These are phyloP conservation scores for Trametopsis cervina DNA, from an alignment of 768 basidiomycete genomes.

Conservation along the genomic window DNA sequence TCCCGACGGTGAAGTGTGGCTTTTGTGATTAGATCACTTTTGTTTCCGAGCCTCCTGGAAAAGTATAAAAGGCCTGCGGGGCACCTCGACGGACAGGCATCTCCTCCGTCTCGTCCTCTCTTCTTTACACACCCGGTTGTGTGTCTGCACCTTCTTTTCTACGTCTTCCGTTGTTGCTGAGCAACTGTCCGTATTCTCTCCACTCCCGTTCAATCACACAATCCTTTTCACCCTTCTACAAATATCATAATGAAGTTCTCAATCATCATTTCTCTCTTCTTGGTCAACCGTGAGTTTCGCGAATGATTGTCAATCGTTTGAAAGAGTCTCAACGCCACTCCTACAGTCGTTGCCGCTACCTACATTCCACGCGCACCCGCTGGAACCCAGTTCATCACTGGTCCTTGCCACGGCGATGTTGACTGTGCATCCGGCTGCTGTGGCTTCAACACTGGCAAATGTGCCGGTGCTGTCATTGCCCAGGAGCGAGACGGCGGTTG, in stretches of 20 bases:
- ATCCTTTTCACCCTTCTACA: no score
- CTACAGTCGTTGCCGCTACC: constrained; percentile 9
- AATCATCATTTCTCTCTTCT: constrained; percentile 5
- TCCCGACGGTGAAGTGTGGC: no score
- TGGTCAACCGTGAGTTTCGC: constrained; percentile 4
- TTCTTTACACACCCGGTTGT: not conserved
- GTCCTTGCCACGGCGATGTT: constrained; percentile 13
- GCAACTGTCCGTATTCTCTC: not conserved
- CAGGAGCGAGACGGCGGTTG: constrained; percentile 19
- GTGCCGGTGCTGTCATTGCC: constrained; percentile 17
- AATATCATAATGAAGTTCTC: constrained; percentile 8
- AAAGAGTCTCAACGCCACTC: no score
- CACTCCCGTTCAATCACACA: not conserved
- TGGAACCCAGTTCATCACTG: constrained; percentile 17
- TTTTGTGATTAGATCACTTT: no score
- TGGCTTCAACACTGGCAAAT: constrained; percentile 19
- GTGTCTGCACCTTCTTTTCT: not conserved
- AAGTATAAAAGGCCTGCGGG: not conserved
- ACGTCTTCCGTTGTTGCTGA: not conserved
- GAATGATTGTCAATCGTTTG: no score
- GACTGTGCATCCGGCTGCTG: constrained; percentile 19
- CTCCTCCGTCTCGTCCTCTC: not conserved
- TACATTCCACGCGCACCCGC: constrained; percentile 4
- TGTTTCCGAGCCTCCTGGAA: not conserved
- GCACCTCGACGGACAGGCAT: not conserved